Conservation (phyloP, 78 protist species). For the Emiliania huxleyi region DNA sequence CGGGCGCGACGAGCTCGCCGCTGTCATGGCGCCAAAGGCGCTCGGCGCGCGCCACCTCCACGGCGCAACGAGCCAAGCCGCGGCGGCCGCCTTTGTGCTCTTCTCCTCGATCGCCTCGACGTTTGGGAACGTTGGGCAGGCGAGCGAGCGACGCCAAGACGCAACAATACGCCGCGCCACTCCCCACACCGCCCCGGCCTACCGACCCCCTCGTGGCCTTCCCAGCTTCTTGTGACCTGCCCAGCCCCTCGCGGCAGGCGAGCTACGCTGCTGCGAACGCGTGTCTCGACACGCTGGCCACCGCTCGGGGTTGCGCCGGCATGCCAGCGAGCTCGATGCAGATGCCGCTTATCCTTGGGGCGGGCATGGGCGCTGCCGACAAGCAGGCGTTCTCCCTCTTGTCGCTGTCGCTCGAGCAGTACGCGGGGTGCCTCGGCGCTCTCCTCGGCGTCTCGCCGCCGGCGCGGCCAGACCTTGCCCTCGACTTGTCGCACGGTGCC, state of each 20-base stretch:
- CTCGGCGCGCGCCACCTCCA: conserved; percentile 54
- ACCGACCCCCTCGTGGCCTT: no score
- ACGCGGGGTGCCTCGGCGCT: not conserved
- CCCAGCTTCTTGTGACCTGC: no score
- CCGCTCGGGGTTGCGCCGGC: conserved; percentile 15
- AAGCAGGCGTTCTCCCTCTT: not conserved
- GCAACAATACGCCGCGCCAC: no score
- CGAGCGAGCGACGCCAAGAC: no score
- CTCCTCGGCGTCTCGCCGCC: not conserved
- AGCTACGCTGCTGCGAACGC: conserved; percentile 71
- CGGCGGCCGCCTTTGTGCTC: conserved; percentile 42
- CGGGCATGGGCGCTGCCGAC: not conserved
- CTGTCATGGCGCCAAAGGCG: conserved; percentile 42
- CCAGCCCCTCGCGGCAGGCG: no score
- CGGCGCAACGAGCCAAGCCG: not conserved
- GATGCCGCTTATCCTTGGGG: not conserved
- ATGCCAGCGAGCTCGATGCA: conserved; percentile 11
- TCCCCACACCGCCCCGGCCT: no score
- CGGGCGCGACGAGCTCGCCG: not conserved
- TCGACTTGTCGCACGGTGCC: no score
- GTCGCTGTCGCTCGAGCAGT: not conserved
- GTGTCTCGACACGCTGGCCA: conserved; percentile 65
- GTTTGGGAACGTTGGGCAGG: conserved; percentile 68
- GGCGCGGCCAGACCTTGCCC: no score
- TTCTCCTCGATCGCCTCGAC: conserved; percentile 44